Conservation (phyloP, 768 basidiomycete genomes). For the Boletus sp. region DNA sequence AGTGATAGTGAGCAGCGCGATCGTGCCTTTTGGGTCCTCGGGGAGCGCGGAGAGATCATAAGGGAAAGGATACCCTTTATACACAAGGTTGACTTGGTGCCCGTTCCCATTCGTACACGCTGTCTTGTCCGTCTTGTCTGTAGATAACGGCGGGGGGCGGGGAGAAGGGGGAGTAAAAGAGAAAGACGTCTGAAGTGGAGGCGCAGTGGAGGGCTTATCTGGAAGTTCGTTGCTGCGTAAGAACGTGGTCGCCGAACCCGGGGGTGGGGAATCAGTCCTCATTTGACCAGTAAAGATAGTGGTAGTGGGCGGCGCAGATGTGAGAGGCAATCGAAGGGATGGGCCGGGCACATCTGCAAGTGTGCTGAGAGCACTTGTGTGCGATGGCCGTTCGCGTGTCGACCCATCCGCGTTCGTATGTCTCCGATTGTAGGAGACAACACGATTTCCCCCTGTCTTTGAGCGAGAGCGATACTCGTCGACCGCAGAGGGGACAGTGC, state of each 20-base stretch:
- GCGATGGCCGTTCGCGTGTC: slow-evolving; percentile 2
- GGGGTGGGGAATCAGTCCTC: slow-evolving; percentile 10
- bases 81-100: slow-evolving; percentile 22
- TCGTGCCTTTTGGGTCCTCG: slow-evolving; percentile 28
- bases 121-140: neutral
- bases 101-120: slow-evolving; percentile 3
- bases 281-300: neutral
- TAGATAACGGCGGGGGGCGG: slow-evolving; percentile 13
- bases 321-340: slow-evolving; percentile 15
- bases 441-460: slow-evolving; percentile 7
- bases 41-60: slow-evolving; percentile 29
- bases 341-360: slow-evolving; percentile 11
- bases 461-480: neutral
- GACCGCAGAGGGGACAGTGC: neutral
- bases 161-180: slow-evolving; percentile 6
- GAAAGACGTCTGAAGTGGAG: slow-evolving; percentile 12
- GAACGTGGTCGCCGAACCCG: slow-evolving; percentile 21
- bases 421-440: slow-evolving; percentile 1
- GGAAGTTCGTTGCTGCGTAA: slow-evolving; percentile 25
- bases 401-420: slow-evolving; percentile 4
- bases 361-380: slow-evolving; percentile 3
- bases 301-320: slow-evolving; percentile 1
- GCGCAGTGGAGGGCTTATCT: slow-evolving; percentile 10
- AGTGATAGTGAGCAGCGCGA: slow-evolving; percentile 26
- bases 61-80: slow-evolving; percentile 28